phyloP scores from a whole-genome alignment of 495 filamentous ascomycete genomes.

The Cetradonia linearis region DNA sequence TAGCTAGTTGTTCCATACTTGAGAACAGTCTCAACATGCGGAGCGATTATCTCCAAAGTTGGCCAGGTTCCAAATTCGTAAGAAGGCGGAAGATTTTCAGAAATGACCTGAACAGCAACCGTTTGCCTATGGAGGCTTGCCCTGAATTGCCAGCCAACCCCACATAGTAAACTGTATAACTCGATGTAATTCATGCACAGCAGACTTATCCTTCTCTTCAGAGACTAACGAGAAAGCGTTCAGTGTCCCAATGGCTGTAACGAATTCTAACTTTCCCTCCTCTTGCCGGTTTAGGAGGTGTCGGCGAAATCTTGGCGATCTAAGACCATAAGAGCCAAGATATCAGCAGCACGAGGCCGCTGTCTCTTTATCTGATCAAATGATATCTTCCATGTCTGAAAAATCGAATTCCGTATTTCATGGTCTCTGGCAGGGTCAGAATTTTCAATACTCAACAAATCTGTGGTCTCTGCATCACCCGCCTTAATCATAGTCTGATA shows the following conservation, averaged over 20 bases:
- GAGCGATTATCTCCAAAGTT: background rate
- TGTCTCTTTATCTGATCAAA: background rate
- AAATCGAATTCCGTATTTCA: background rate
- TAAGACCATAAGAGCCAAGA: background rate
- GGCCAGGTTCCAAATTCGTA: background rate
- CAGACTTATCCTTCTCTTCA: background rate
- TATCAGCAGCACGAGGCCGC: background rate
- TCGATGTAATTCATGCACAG: background rate
- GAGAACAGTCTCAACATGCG: background rate
- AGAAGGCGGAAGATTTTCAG: background rate
- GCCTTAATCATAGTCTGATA: slow-evolving; percentile 29
- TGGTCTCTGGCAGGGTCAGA: slow-evolving; percentile 27
- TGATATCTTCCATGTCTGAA: background rate
- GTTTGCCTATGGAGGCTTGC: background rate
- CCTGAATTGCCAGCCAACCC: background rate
- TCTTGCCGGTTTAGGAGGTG: slow-evolving; percentile 17
- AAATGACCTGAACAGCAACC: background rate
- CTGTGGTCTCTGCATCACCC: slow-evolving; percentile 26
- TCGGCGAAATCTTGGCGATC: background rate
- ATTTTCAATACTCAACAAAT: slow-evolving; percentile 33
- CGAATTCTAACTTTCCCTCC: background rate
- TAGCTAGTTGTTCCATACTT: background rate
- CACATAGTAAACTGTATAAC: background rate
- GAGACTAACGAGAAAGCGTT: background rate
- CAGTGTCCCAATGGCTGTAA: background rate